Conservation (phyloP, 352 stramenopile species). For the Phytopythium boreale region DNA sequence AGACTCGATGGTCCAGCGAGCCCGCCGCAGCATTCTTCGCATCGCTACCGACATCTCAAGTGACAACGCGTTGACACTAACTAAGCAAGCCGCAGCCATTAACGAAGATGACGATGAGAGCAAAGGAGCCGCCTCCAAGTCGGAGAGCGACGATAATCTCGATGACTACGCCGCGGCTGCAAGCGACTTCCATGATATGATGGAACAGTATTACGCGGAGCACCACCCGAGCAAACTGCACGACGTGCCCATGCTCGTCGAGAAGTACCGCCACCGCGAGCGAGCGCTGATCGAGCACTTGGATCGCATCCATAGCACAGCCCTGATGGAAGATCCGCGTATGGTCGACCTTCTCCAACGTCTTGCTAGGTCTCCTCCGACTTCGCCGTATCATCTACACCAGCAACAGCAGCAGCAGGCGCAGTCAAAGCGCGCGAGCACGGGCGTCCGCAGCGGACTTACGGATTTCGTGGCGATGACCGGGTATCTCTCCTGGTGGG, state of each 20-base stretch:
- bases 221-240: slow-evolving; percentile 60
- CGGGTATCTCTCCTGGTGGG: slow-evolving; percentile 35
- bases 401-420: not conserved
- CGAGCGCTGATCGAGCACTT: slow-evolving; percentile 52
- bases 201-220: slow-evolving; percentile 54
- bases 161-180: slow-evolving; percentile 5
- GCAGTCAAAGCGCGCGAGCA: slow-evolving; percentile 17
- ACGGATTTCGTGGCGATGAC: slow-evolving; percentile 41
- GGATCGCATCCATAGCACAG: slow-evolving; percentile 65
- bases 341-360: slow-evolving; percentile 28
- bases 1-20: slow-evolving; percentile 21
- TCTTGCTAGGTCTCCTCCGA: slow-evolving; percentile 5
- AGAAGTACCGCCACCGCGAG: slow-evolving; percentile 50
- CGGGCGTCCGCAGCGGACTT: slow-evolving; percentile 31
- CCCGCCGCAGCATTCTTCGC: slow-evolving; percentile 10
- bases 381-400: slow-evolving; percentile 4
- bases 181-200: slow-evolving; percentile 25
- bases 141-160: not conserved
- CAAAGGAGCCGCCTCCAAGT: not conserved
- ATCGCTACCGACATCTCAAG: slow-evolving; percentile 5
- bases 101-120: not conserved
- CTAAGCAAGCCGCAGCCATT: not conserved
- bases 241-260: slow-evolving; percentile 52
- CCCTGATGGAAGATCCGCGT: slow-evolving; percentile 26
- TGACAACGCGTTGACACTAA: too few species aligned